Evolutionary conservation across 352 stramenopile genomes (phyloP), one percentile per base, ranked within the genome.

Genomic region (Phytophthora tentaculata): DNA sequence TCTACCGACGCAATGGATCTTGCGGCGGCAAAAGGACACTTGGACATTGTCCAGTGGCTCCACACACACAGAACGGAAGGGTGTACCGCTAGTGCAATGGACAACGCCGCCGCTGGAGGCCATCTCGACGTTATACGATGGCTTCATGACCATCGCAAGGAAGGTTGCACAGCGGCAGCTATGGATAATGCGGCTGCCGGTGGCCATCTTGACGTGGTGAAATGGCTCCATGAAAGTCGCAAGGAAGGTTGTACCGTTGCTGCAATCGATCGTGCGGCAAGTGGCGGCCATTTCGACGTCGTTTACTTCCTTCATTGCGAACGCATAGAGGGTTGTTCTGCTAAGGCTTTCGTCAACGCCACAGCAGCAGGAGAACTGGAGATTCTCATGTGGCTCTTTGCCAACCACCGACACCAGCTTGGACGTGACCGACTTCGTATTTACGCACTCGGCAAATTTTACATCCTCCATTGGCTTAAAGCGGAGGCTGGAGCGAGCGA

Each of bases 41-140:
- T 90, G 19, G 35, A 65, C 6, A 67, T 88, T 9, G 58, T 88
- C 2, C 23, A 78, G 52, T 90, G 76, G 75, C 67, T 90, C 16
- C 73, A 90, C 20, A 17, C 17, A 24, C 49, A 83, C 45, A 57
- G 58, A 32, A 26, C 32, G 14, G 65, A 72, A 55, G 65, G 65
- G n/a, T 68, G 65, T 23, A 68, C 65, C 7, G 48, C 19, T 10
- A 62, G 22, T 50, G 65, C 57, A 8, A 68, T 72, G 58, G 58
- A 72, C 56, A 62, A 41, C 14, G 58, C 65, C 19, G 58, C 65
- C 13, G 51, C 37, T 50, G 39, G 57, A 14, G 58, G 58, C 1
- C 49, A 76, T 32, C 39, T 79, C 1, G 43, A 73, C 13, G 59
- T 76, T 28, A 61, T 79, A 0, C 41, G 49, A 14, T 79, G 71